Conservation (phyloP, 441 rosid species). For the Euphorbia celastroides region DNA sequence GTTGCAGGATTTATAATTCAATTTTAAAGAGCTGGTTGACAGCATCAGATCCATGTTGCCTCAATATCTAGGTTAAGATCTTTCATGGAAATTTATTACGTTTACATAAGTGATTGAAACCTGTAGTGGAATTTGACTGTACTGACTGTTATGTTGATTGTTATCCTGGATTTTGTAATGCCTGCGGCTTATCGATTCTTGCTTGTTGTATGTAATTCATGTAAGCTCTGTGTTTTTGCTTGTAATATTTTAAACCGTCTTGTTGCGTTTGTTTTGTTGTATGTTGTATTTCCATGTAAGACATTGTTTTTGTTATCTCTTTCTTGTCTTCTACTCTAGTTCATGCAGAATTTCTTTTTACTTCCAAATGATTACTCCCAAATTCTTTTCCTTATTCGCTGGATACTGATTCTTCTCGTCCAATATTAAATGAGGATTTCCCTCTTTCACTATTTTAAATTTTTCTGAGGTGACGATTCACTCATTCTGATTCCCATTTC, state of each 20-base stretch:
- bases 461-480: not conserved
- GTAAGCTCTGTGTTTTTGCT: not conserved
- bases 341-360: not conserved
- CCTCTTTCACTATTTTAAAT: not conserved
- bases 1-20: constrained; percentile 45
- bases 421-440: not conserved
- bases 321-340: not conserved
- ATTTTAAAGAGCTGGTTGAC: constrained; percentile 56
- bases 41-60: constrained; percentile 42
- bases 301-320: not conserved
- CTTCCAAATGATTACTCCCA: not conserved
- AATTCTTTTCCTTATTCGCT: not conserved
- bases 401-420: not conserved
- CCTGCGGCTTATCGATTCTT: not conserved
- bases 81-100: constrained; percentile 28
- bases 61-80: constrained; percentile 51
- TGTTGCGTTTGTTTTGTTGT: not conserved
- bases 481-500: not conserved
- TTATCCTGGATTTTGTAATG: no score
- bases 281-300: not conserved
- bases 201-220: not conserved
- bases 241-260: not conserved
- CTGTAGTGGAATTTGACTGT: not conserved
- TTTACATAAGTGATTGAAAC: constrained; percentile 14
- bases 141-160: not conserved